Evolutionary conservation across 2,329 filamentous ascomycete species (phyloP).

Genomic region (Neurospora sp.): DNA sequence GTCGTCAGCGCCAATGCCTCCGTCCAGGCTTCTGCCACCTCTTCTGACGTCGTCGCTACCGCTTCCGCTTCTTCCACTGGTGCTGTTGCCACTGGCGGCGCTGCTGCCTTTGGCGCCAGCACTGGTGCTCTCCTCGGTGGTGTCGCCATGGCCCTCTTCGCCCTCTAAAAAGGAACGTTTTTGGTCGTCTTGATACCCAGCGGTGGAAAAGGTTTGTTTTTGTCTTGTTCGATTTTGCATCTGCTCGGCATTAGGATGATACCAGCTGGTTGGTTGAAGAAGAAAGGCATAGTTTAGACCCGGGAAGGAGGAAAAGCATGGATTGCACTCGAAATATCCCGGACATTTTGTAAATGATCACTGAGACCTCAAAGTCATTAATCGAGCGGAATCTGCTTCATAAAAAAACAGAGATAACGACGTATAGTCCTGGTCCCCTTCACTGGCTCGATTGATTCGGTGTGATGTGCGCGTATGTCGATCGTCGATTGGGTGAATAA

Average conservation of each 20-base stretch:
- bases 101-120: conserved; percentile 31
- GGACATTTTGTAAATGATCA: background rate
- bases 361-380: background rate
- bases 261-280: background rate
- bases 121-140: conserved; percentile 17
- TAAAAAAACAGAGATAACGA: background rate
- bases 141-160: conserved; percentile 17
- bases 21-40: background rate
- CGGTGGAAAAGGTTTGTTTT: background rate
- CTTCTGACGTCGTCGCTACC: background rate
- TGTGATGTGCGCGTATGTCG: background rate
- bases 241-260: conserved; percentile 6
- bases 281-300: background rate
- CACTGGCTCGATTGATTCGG: background rate
- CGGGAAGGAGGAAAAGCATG: background rate
- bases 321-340: background rate
- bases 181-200: background rate
- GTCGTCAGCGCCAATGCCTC: background rate
- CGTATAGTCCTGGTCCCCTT: background rate
- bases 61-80: conserved; percentile 4
- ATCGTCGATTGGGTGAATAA: background rate
- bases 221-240: conserved; percentile 18
- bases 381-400: background rate
- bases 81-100: conserved; percentile 22
- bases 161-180: conserved; percentile 10